phyloP scores from a whole-genome alignment of 2,329 filamentous ascomycete species.

The Fusarium neocosmosporiellum region DNA sequence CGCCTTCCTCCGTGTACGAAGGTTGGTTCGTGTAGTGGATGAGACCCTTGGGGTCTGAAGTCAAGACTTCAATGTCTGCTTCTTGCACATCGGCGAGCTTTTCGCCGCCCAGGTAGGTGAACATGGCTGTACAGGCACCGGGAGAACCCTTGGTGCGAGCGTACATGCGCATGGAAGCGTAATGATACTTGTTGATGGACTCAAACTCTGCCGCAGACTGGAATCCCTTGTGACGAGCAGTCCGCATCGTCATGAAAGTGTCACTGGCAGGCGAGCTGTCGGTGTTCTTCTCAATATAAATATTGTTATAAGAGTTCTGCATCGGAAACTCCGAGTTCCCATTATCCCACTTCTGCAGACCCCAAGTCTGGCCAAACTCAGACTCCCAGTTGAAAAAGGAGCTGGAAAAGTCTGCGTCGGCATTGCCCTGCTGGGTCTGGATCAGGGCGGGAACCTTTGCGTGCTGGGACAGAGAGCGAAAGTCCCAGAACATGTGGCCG shows the following conservation, averaged over 20 bases:
- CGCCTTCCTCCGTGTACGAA: slow-evolving; percentile 56
- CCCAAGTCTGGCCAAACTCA: slow-evolving; percentile 50
- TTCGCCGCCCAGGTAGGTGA: slow-evolving; percentile 57
- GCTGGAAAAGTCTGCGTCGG: slow-evolving; percentile 48
- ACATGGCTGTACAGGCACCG: slow-evolving; percentile 63
- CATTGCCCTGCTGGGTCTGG: slow-evolving; percentile 42
- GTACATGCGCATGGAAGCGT: slow-evolving; percentile 57
- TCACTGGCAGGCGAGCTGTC: slow-evolving; percentile 45
- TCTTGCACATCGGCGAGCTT: slow-evolving; percentile 56
- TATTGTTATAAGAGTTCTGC: slow-evolving; percentile 53
- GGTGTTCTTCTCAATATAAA: slow-evolving; percentile 57
- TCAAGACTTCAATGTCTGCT: slow-evolving; percentile 63
- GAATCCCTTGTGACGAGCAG: slow-evolving; percentile 53
- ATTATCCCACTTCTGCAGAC: slow-evolving; percentile 53
- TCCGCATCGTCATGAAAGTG: slow-evolving; percentile 61
- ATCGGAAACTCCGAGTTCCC: slow-evolving; percentile 48
- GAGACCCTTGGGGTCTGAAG: slow-evolving; percentile 52
- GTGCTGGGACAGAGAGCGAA: slow-evolving; percentile 43
- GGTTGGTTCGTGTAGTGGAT: slow-evolving; percentile 72
- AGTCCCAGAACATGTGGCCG: slow-evolving; percentile 45
- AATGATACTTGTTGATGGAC: slow-evolving; percentile 44
- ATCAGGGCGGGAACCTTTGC: slow-evolving; percentile 47
- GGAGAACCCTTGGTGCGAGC: slow-evolving; percentile 58
- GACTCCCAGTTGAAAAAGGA: slow-evolving; percentile 48
- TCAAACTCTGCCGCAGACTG: slow-evolving; percentile 61